These are phyloP conservation scores for Leptographium galeiforme DNA, from an alignment of 2,329 filamentous ascomycete species.

Conservation along the genomic window DNA sequence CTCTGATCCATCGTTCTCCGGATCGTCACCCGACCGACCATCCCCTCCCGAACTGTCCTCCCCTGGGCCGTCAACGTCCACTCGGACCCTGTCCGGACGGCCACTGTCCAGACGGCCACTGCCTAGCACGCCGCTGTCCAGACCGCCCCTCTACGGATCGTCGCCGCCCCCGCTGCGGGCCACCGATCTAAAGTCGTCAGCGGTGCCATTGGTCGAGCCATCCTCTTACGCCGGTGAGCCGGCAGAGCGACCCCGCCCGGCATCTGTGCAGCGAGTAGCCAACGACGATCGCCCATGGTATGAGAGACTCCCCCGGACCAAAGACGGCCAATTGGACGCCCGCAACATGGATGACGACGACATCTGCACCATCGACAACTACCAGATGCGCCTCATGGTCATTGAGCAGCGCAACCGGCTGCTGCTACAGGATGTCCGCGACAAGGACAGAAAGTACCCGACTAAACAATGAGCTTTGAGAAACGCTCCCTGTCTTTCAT, in stretches of 20 bases:
- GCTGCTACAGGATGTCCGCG: not conserved
- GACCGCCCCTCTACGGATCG: no score
- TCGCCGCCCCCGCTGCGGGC: no score
- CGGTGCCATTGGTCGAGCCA: no score
- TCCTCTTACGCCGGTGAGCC: not conserved
- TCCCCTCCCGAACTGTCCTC: no score
- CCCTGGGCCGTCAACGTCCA: no score
- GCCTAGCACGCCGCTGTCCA: no score
- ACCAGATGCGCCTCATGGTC: not conserved
- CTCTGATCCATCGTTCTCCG: no score
- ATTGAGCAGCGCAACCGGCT: not conserved
- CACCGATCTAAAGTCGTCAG: no score
- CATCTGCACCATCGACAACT: not conserved
- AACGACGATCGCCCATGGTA: not conserved
- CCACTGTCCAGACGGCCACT: no score
- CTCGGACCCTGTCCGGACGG: no score
- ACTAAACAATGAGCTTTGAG: not conserved
- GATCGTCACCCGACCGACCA: no score
- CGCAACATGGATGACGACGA: not conserved
- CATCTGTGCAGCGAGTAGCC: not conserved
- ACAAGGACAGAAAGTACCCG: not conserved
- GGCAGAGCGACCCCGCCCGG: not conserved
- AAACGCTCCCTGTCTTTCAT: not conserved
- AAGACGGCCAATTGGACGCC: not conserved
- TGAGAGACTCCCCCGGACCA: not conserved